These are phyloP conservation scores for Globisporangium viniferum DNA, from an alignment of 352 stramenopile genomes.

Conservation along the genomic window DNA sequence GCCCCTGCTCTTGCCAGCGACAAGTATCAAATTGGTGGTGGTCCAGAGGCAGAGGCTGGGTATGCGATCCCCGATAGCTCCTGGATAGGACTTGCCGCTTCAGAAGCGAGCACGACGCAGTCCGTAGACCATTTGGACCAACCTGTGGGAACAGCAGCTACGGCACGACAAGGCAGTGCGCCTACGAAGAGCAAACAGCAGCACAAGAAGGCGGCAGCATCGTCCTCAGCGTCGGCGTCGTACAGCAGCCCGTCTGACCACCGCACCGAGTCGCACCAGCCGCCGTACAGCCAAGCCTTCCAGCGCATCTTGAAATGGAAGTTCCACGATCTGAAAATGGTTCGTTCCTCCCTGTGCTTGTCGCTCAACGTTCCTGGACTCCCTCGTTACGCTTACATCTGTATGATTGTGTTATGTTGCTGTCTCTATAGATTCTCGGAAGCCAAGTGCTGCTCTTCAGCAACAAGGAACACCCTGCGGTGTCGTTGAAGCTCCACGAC, in stretches of 20 bases:
- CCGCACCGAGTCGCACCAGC: conserved; percentile 19
- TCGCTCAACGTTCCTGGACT: not conserved
- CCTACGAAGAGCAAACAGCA: conserved; percentile 2
- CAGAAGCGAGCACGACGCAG: not conserved
- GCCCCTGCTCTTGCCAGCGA: not conserved
- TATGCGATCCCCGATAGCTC: not conserved
- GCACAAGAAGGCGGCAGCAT: conserved; percentile 8
- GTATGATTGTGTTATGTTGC: not conserved
- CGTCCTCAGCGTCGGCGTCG: conserved; percentile 5
- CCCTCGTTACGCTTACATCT: not conserved
- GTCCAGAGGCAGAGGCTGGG: not conserved
- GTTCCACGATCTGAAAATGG: conserved; percentile 86
- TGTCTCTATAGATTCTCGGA: conserved; percentile 52
- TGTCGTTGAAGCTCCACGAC: conserved; percentile 83
- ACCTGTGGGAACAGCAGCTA: not conserved
- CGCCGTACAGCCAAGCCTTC: conserved; percentile 40
- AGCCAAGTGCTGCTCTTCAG: conserved; percentile 84
- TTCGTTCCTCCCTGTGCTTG: conserved; percentile 18
- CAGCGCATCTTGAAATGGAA: conserved; percentile 84
- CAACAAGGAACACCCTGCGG: conserved; percentile 77
- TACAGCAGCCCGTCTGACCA: conserved; percentile 17
- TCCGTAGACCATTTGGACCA: not conserved
- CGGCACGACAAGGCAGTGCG: not conserved
- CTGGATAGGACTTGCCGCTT: not conserved
- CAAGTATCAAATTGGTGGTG: not conserved